Percentiles rank a stretch among this genome's conserved stretches.
Evolutionary conservation across 371 early-diverging fungal species (phyloP).

Genomic region (Mucor indicus): DNA sequence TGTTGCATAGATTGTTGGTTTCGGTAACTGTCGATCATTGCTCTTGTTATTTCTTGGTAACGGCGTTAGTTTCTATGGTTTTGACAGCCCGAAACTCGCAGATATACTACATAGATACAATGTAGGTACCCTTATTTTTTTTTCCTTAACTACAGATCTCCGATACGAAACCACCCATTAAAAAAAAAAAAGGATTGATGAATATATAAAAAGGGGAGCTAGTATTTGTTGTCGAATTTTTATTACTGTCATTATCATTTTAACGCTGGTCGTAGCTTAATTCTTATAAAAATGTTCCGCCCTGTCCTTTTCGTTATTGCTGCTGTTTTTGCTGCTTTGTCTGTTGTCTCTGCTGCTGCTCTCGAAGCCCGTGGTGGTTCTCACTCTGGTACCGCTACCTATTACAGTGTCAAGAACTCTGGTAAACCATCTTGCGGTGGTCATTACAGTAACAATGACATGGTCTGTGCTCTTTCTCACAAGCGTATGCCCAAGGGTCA

Average conservation of each 20-base stretch:
- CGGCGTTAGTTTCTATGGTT: too few relatives aligned
- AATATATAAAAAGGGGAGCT: too few relatives aligned
- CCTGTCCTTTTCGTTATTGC: background rate
- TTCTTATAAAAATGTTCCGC: conserved; percentile 1
- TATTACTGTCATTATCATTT: background rate
- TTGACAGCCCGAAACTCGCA: too few relatives aligned
- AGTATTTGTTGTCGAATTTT: too few relatives aligned
- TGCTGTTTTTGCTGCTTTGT: background rate
- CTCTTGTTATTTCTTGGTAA: too few relatives aligned
- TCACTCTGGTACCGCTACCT: conserved; percentile 34
- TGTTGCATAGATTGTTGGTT: too few relatives aligned
- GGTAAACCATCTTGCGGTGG: conserved; percentile 47
- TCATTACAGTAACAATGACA: conserved; percentile 13
- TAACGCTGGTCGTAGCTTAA: conserved; percentile 4
- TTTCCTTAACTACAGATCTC: too few relatives aligned
- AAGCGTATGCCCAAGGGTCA: conserved; percentile 19
- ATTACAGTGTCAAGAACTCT: conserved; percentile 21
- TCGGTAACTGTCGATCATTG: too few relatives aligned
- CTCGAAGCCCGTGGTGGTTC: conserved; percentile 13
- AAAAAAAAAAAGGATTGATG: too few relatives aligned
- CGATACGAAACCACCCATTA: too few relatives aligned
- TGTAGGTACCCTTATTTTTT: too few relatives aligned
- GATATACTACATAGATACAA: too few relatives aligned
- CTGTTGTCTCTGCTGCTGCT: conserved; percentile 4
- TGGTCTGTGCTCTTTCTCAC: conserved; percentile 36